Conservation (phyloP, 2,329 filamentous ascomycete species). For the Fusarium falciforme region DNA sequence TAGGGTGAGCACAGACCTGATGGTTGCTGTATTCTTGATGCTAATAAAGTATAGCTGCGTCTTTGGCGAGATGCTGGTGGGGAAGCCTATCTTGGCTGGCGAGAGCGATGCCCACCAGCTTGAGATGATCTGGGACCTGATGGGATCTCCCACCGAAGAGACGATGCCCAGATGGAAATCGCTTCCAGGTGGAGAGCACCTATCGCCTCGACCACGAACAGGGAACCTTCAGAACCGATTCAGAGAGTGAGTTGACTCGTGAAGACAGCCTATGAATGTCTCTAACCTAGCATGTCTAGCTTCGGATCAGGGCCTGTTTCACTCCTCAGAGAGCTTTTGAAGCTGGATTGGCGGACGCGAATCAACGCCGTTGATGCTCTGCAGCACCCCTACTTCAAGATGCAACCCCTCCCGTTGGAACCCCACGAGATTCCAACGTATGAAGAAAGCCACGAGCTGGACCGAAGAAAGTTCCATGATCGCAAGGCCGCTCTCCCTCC, state of each 20-base stretch:
- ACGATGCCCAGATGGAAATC: conserved; percentile 92
- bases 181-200: conserved; percentile 82
- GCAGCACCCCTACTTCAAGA: conserved; percentile 91
- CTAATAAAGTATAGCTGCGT: conserved; percentile 77
- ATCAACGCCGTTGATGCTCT: conserved; percentile 95
- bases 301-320: conserved; percentile 79
- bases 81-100: conserved; percentile 91
- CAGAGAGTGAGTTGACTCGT: conserved; percentile 66
- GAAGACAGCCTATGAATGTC: background rate
- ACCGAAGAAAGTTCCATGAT: conserved; percentile 89
- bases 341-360: conserved; percentile 87
- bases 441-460: conserved; percentile 96
- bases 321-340: conserved; percentile 83
- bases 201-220: conserved; percentile 71
- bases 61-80: conserved; percentile 96
- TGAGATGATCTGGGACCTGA: conserved; percentile 92
- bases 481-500: conserved; percentile 87
- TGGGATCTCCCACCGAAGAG: conserved; percentile 88
- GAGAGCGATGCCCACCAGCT: conserved; percentile 91
- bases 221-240: conserved; percentile 80
- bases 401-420: conserved; percentile 79
- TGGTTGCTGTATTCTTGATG: background rate
- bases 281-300: conserved; percentile 51
- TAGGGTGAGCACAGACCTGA: conserved; percentile 72
- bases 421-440: conserved; percentile 91